Evolutionary conservation across 805 yeast genomes (phyloP).

Genomic region (Ogataea polymorpha): DNA sequence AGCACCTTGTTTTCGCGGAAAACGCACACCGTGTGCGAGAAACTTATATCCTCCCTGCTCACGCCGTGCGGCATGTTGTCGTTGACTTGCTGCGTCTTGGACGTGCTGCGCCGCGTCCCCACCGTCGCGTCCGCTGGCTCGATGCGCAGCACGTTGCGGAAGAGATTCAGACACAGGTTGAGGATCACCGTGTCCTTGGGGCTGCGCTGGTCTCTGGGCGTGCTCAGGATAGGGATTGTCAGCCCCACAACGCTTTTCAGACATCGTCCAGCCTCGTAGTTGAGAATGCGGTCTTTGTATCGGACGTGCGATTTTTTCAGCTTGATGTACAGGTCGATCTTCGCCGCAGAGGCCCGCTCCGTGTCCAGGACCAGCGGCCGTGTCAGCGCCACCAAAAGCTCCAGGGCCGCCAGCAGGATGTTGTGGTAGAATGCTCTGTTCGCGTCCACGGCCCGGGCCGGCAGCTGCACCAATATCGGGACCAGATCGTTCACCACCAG

Average conservation of each 20-base stretch:
- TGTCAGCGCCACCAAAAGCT: conserved; percentile 76
- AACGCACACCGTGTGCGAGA: conserved; percentile 52
- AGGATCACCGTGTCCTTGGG: conserved; percentile 70
- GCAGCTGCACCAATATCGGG: conserved; percentile 72
- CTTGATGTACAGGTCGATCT: conserved; percentile 53
- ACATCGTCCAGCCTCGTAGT: conserved; percentile 55
- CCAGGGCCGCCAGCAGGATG: conserved; percentile 69
- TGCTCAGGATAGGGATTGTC: conserved; percentile 57
- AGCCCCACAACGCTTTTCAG: conserved; percentile 68
- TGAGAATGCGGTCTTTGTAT: conserved; percentile 68
- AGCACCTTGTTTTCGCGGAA: conserved; percentile 73
- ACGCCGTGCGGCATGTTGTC: conserved; percentile 56
- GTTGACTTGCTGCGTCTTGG: conserved; percentile 28
- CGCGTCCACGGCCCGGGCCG: conserved; percentile 29
- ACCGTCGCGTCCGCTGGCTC: conserved; percentile 63
- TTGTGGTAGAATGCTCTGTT: conserved; percentile 47
- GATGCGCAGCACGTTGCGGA: conserved; percentile 75
- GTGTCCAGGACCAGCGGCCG: conserved; percentile 75
- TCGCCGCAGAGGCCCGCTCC: conserved; percentile 55
- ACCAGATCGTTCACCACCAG: conserved; percentile 70
- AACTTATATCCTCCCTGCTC: conserved; percentile 62
- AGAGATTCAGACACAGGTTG: conserved; percentile 65
- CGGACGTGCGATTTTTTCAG: conserved; percentile 62
- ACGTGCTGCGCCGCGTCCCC: conserved; percentile 38
- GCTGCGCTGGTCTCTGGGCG: conserved; percentile 53